These are phyloP conservation scores for Scedosporium aurantiacum DNA, from an alignment of 2,329 filamentous ascomycete species.

Conservation along the genomic window DNA sequence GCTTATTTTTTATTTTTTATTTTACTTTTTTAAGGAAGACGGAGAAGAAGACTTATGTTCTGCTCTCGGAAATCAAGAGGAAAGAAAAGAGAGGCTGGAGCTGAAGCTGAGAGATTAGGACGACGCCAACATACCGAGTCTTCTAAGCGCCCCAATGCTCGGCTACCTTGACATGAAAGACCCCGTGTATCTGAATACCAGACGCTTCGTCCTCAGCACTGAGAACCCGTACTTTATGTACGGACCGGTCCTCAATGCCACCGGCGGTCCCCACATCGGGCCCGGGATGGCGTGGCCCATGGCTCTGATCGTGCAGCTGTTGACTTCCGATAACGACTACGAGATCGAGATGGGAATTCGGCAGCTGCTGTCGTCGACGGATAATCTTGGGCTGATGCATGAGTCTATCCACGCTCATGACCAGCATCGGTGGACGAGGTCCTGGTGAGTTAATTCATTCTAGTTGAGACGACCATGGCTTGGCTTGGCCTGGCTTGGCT, in stretches of 20 bases:
- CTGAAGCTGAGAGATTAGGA: conserved; percentile 24
- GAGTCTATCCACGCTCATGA: conserved; percentile 65
- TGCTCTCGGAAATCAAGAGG: too few relatives aligned
- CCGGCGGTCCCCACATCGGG: conserved; percentile 41
- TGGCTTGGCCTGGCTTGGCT: not conserved
- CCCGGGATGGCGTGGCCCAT: conserved; percentile 79
- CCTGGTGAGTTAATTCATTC: conserved; percentile 27
- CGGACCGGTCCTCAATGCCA: conserved; percentile 38
- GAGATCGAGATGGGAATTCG: conserved; percentile 61
- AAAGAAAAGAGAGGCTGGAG: not conserved
- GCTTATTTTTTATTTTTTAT: too few relatives aligned
- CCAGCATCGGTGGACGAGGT: conserved; percentile 30
- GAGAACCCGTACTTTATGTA: conserved; percentile 65
- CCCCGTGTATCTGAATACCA: conserved; percentile 59
- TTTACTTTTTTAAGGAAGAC: too few relatives aligned
- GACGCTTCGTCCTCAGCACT: conserved; percentile 59
- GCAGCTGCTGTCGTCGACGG: conserved; percentile 56
- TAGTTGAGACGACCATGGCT: not conserved
- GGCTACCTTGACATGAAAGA: conserved; percentile 48
- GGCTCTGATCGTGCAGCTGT: conserved; percentile 66
- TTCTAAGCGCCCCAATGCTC: conserved; percentile 50
- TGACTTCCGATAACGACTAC: conserved; percentile 64
- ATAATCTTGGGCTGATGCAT: conserved; percentile 65
- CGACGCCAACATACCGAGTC: conserved; percentile 51
- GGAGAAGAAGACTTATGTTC: too few relatives aligned